These are phyloP conservation scores for Naumovozyma castellii DNA, from an alignment of 805 yeast genomes.

Conservation along the genomic window DNA sequence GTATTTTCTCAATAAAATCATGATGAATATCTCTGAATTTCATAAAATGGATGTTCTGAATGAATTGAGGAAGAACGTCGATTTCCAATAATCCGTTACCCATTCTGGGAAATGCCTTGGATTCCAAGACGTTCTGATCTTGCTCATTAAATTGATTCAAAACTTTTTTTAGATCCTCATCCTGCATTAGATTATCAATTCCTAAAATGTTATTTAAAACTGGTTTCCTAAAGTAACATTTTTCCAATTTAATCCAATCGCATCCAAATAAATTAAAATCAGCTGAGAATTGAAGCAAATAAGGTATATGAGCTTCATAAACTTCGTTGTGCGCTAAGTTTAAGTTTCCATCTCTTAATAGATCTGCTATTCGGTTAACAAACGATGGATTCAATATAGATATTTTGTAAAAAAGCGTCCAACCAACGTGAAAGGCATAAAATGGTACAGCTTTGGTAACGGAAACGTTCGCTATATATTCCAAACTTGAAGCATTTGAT, in stretches of 20 bases:
- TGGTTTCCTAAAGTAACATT: slow-evolving; percentile 51
- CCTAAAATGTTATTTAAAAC: slow-evolving; percentile 30
- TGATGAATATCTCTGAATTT: slow-evolving; percentile 41
- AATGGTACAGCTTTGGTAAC: slow-evolving; percentile 70
- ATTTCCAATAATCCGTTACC: slow-evolving; percentile 61
- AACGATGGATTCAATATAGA: slow-evolving; percentile 55
- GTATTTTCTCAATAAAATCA: slow-evolving; percentile 35
- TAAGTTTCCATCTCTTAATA: slow-evolving; percentile 38
- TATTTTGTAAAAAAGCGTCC: slow-evolving; percentile 58
- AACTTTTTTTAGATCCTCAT: slow-evolving; percentile 29
- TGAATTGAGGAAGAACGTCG: slow-evolving; percentile 54
- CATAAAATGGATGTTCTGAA: slow-evolving; percentile 44
- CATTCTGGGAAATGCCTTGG: slow-evolving; percentile 36
- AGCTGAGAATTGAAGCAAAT: slow-evolving; percentile 60
- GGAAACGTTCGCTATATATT: slow-evolving; percentile 49
- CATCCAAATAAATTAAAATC: slow-evolving; percentile 84
- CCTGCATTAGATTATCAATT: slow-evolving; percentile 22
- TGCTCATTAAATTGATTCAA: slow-evolving; percentile 21
- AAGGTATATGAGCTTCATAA: slow-evolving; percentile 78
- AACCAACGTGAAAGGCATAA: slow-evolving; percentile 72
- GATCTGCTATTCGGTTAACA: slow-evolving; percentile 43
- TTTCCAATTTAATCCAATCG: slow-evolving; percentile 51
- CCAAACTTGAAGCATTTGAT: slow-evolving; percentile 10
- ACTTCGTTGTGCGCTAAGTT: slow-evolving; percentile 37
- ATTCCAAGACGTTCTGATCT: slow-evolving; percentile 12